These are phyloP conservation scores for Prunus fruticosa DNA, from an alignment of 306 rosid species.

Conservation along the genomic window DNA sequence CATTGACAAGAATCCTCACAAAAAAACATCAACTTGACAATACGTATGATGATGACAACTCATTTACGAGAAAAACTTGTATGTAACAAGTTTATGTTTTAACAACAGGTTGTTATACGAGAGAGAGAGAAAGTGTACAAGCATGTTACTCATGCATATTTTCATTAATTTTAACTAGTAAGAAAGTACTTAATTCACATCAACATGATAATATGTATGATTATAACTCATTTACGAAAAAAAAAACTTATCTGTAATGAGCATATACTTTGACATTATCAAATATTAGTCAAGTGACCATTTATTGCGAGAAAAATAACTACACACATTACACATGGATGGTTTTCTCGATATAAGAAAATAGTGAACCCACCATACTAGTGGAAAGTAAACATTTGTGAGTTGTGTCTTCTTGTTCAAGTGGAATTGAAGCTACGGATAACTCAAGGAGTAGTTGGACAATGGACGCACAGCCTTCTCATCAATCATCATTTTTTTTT, in stretches of 20 bases:
- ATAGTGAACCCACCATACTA: not conserved
- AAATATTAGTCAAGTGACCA: not conserved
- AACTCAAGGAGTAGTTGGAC: not conserved
- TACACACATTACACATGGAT: not conserved
- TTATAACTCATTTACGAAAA: too few species aligned
- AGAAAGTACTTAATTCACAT: too few species aligned
- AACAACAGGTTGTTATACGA: not conserved
- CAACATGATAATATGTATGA: too few species aligned
- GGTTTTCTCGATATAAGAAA: not conserved
- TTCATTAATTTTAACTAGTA: too few species aligned
- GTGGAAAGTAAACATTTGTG: not conserved
- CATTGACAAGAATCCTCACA: not conserved
- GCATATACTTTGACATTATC: not conserved
- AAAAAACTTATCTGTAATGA: too few species aligned
- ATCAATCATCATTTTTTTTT: not conserved
- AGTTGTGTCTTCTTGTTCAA: not conserved
- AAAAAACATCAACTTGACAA: not conserved
- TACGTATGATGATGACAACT: not conserved
- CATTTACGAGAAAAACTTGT: not conserved
- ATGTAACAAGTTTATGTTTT: not conserved
- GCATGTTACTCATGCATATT: too few species aligned
- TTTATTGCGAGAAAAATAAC: not conserved
- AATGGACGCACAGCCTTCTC: not conserved
- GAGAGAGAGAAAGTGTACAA: too few species aligned
- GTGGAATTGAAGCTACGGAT: not conserved